Evolutionary conservation across 2,329 filamentous ascomycete genomes (phyloP), one percentile per base, ranked within the genome.

Genomic region (Sclerotinia borealis): DNA sequence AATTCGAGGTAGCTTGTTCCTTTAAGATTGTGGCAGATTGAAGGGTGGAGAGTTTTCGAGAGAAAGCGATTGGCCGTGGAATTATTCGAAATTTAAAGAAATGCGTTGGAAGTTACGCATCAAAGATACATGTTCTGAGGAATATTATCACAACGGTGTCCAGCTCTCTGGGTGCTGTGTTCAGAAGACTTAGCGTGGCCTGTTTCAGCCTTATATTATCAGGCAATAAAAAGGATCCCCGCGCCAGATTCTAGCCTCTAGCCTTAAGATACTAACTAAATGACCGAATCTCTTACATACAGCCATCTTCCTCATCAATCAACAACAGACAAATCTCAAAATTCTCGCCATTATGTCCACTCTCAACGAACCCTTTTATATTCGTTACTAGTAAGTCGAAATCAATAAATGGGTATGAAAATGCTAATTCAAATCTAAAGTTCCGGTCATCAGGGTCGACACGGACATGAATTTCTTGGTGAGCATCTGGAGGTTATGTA

Each of bases 381-480:
- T 99, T 70, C 88, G 95, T 73, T 99, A 99, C 83, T 99, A 99
- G 93, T 97, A 85, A 76, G 90, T 60, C 7, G 4, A 29, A 27
- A 54, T 50, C 6, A 13, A 25, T n/a, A n/a, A 13, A 47, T 10
- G 29, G 7, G 9, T 17, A 2, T 48, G n/a, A 36, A 22, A 10
- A 58, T 36, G 29, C 45, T 61, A 59, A 61, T n/a, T 29, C 31
- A 11, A 64, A 68, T 74, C 68, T 64, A 72, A 75, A 98, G 93
- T 82, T 98, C 95, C 70, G 95, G 95, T 73, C 95, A 99, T 78
- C 95, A 92, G 77, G 95, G 95, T 74, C 90, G 93, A 69, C 97
- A 98, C 77, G 95, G 95, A 68, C 95, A 99, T 79, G 95, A 99
- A 78, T 99, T 99, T 75, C 82, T 99, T 73, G 95, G 93, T 97